Base-by-base conservation (phyloP, 139 green algal species). In the Coccomyxa sp. region DNA sequence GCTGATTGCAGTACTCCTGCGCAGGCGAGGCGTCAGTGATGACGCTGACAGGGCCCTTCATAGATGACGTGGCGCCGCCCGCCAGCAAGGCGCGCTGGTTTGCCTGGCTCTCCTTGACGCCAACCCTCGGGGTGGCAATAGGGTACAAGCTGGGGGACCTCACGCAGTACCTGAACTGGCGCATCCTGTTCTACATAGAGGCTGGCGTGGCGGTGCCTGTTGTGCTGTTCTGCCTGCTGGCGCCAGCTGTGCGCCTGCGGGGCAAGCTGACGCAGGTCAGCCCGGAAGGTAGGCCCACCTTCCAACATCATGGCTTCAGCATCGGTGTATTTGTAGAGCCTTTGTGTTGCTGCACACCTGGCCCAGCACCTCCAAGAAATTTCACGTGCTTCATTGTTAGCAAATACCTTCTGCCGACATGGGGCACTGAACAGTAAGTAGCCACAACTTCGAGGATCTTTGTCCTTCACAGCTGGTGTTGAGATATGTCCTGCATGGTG, bases 11-110 rank as follows among this genome's bases (percentile, higher is more conserved):
- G 22, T 22, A 7, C 5, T 64, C 4, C 5, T 64, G 64, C 84
- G 72, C 88, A 44, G 95, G 95, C 0, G 95, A 98, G 88, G 95
- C 95, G 0, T 95, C 90, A 0, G 97, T 98, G 64, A 89, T 98
- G 14, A 87, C 90, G 2, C 86, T 99, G 24, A 92, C 94, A 12
- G 88, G 94, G 5, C 94, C 96, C 1, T 99, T 98, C 80, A 98
- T 99, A n/a, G 95, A 98, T 82, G 94, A 98, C 81, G 88, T 90
- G 55, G 96, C 96, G 0, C 96, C 96, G 0, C 72, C 81, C 14
- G 74, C 75, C 0, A 39, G 58, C 8, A 97, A 97, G 85, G 85
- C 91, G 2, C 74, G 80, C 5, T 98, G 94, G 94, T 92, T 98
- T 69, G 93, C 87, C 8, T 82, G 88, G 36, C 97, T 99, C 85